phyloP scores from a whole-genome alignment of 495 filamentous ascomycete genomes.

The Aspergillus biplanus region DNA sequence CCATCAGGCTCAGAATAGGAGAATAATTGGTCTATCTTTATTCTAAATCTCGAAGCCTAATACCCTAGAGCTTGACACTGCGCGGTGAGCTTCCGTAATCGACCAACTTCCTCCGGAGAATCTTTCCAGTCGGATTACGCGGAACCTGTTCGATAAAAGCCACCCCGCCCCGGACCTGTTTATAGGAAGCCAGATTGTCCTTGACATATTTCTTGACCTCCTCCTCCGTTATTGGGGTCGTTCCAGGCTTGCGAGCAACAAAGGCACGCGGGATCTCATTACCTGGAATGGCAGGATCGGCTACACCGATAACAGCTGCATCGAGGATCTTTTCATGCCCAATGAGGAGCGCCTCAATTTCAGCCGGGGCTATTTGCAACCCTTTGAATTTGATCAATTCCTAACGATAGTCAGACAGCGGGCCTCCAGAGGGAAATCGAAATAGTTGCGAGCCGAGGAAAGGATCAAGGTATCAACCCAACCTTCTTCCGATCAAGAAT shows the following conservation, averaged over 20 bases:
- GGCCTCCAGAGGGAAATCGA: too few relatives aligned
- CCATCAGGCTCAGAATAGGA: too few relatives aligned
- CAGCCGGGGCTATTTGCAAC: neutral
- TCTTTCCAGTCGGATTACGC: neutral
- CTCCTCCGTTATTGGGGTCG: neutral
- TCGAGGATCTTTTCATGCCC: neutral
- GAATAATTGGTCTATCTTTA: too few relatives aligned
- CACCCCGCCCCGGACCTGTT: neutral
- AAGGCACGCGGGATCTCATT: neutral
- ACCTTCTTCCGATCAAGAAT: neutral
- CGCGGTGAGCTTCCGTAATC: too few relatives aligned
- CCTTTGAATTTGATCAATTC: neutral
- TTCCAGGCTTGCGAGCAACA: neutral
- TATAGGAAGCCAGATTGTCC: neutral
- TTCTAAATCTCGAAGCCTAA: too few relatives aligned
- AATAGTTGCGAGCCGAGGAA: neutral
- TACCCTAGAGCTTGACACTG: too few relatives aligned
- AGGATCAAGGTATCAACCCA: neutral
- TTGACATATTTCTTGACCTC: neutral
- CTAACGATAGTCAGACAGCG: too few relatives aligned
- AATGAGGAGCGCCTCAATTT: neutral
- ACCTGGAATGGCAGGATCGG: neutral
- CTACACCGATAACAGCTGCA: neutral
- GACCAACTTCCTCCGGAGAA: neutral
- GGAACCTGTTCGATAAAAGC: neutral